Base-by-base conservation (phyloP, 2,329 filamentous ascomycete species). In the Trichophyton mentagrophytes region DNA sequence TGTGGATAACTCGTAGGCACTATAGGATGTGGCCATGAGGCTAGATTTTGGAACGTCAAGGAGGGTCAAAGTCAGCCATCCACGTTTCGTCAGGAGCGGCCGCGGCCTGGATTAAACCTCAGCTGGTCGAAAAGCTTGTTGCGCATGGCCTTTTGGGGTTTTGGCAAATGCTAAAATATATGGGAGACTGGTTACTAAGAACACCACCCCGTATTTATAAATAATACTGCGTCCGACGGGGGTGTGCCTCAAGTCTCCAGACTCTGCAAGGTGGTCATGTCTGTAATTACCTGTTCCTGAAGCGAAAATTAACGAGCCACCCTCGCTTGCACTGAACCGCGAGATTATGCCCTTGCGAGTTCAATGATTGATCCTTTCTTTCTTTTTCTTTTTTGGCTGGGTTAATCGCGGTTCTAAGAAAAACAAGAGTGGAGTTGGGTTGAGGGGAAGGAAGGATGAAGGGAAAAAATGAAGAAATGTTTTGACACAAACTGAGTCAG, bases 401-500 rank as follows among this genome's bases (percentile, higher is more conserved):
- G 46, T 51, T 25, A 51, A 51, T 30, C 20, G 46, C 46, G 46
- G 46, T 27, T 51, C 46, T 17, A 15, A 55, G 15, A 55, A 55
- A 55, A 36, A 27, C 13, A 3, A 27, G 27, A 20, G 51, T 17
- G 51, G 27, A 51, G 46, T 27, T 22, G 6, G 46, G 20, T 22
- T 11, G 46, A 27, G 51, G 30, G 51, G 51, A 55, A 33, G 27
- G 51, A 55, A 55, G 51, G 51, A 55, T 55, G 51, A 55, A 36
- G 17, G 51, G 51, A 55, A 55, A 20, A 55, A 20, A 55, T 27
- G 27, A n/a, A 27, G n/a, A 36, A 9, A 36, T 55, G n/a, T 55
- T 36, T 55, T 55, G 51, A 55, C 51, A 55, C 51, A 55, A 55
- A 55, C 51, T 55, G 51, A 55, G 51, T 55, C 51, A 55, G 27